Base-by-base conservation (phyloP, 371 early-diverging fungal species). In the Phascolomyces articulosus region DNA sequence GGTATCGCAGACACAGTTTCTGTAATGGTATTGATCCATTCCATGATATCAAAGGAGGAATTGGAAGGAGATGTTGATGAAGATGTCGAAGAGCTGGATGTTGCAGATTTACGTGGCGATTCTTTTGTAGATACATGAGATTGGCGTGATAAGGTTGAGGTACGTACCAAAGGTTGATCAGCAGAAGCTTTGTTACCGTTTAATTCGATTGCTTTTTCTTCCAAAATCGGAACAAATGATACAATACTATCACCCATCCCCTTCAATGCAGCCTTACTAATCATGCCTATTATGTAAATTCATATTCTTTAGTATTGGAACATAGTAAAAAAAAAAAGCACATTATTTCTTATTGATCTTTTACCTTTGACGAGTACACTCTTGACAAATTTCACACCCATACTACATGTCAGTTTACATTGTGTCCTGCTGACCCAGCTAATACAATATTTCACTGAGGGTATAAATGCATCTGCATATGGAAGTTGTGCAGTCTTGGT, bases 401-500 rank as follows among this genome's bases (percentile, higher is more conserved):
- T 78, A 23, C 81, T 73, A 60, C 81, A 85, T 1, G 68, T 71
- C 16, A 87, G 66, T 51, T 79, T 85, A 64, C 83, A 80, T 10
- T 66, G 70, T 21, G 74, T 70, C 31, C 74, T 71, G 57, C 57
- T 66, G 13, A 84, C 72, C 72, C 72, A 85, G 0, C 84, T 82
- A 40, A 87, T 85, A 47, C 87, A 87, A 59, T 86, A 87, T 38
- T 80, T 76, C 8, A 84, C 63, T 24, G 79, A 75, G 20, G 87
- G 87, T 8, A 85, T 71, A 64, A 87, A 87, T 3, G 86, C 84
- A 63, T 87, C 87, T 20, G 84, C 84, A 69, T 85, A 87, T 11
- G 87, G 87, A 59, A 87, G 53, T 28, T 79, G 74, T 9, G 79
- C 78, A 4, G 80, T 72, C 53, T 85, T 68, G 68, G 86, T 75